These are phyloP conservation scores for Penicillium freii DNA, from an alignment of 2,329 filamentous ascomycete genomes.

Conservation along the genomic window DNA sequence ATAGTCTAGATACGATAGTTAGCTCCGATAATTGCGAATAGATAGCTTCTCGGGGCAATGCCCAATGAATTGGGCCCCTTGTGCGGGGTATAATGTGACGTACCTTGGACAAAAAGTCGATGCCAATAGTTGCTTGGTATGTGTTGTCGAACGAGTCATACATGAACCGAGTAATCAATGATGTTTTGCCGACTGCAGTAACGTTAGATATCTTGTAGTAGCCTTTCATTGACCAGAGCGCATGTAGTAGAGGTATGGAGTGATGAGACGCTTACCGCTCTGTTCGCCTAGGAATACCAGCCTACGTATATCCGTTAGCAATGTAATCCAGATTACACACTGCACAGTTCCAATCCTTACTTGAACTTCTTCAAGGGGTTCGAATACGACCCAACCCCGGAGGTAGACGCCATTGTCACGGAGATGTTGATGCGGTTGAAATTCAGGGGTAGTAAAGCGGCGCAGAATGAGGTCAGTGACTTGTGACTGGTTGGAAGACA, in stretches of 20 bases:
- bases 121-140: slow-evolving; percentile 98
- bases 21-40: neutral
- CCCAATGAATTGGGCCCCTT: neutral
- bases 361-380: slow-evolving; percentile 99
- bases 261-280: slow-evolving; percentile 67
- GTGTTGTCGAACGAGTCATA: slow-evolving; percentile 99
- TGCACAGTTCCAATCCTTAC: slow-evolving; percentile 49
- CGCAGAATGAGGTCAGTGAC: neutral
- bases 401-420: slow-evolving; percentile 70
- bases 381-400: slow-evolving; percentile 81
- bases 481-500: neutral
- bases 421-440: slow-evolving; percentile 21
- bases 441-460: slow-evolving; percentile 33
- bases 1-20: slow-evolving; percentile 65
- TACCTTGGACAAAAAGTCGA: slow-evolving; percentile 98
- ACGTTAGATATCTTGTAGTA: slow-evolving; percentile 17
- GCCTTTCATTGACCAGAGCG: neutral
- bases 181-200: slow-evolving; percentile 87
- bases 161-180: slow-evolving; percentile 98
- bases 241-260: slow-evolving; percentile 2
- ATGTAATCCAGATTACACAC: neutral
- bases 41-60: neutral
- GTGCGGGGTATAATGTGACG: slow-evolving; percentile 22
- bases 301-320: slow-evolving; percentile 52
- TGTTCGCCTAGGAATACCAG: slow-evolving; percentile 97